Conservation (phyloP, 1,284 basidiomycete species). For the Ceratobasidium sp. region DNA sequence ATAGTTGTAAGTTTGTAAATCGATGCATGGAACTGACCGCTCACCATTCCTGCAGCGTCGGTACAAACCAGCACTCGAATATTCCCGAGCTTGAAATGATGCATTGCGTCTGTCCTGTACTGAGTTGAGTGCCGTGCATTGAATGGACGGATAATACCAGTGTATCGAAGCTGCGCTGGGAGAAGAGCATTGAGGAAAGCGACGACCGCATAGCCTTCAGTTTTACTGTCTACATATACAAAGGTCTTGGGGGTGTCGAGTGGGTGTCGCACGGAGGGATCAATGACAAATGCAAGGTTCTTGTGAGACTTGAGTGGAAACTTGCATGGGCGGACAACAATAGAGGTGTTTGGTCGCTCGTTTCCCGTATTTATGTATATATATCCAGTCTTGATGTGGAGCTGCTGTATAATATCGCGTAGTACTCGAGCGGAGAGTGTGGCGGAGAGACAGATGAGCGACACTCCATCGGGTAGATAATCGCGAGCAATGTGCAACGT, state of each 20-base stretch:
- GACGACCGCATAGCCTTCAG: conserved; percentile 7
- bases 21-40: conserved; percentile 25
- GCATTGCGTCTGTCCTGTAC: background rate
- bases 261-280: background rate
- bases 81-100: conserved; percentile 47
- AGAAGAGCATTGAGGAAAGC: background rate
- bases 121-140: conserved; percentile 11
- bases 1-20: background rate
- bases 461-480: conserved; percentile 54
- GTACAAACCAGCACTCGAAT: conserved; percentile 54
- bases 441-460: conserved; percentile 57
- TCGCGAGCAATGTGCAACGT: conserved; percentile 54
- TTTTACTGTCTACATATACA: conserved; percentile 15
- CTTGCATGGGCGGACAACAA: conserved; percentile 56
- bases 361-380: conserved; percentile 54
- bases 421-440: conserved; percentile 55
- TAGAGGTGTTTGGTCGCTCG: conserved; percentile 56
- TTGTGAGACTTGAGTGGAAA: conserved; percentile 54
- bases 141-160: conserved; percentile 25
- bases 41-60: conserved; percentile 56
- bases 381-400: conserved; percentile 51
- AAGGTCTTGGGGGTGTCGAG: conserved; percentile 14
- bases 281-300: conserved; percentile 58
- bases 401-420: conserved; percentile 52
- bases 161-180: background rate